Evolutionary conservation across 1,284 basidiomycete genomes (phyloP).

Genomic region (Paramarasmius palmivorus): DNA sequence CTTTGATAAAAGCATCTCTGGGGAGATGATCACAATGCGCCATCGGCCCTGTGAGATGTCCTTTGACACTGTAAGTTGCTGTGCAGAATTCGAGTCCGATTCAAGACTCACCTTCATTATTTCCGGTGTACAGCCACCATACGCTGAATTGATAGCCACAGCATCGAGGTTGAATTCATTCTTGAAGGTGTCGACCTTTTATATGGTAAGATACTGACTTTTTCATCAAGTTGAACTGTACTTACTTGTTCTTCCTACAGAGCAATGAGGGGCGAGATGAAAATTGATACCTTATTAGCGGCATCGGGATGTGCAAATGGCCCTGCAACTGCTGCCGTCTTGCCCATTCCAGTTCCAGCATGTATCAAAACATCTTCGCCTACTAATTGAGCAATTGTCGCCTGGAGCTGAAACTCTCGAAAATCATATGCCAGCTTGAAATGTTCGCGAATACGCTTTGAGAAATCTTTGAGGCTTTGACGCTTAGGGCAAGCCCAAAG

Average conservation of each 20-base stretch:
- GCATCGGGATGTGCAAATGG: background rate
- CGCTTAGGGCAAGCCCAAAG: no score
- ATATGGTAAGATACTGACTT: background rate
- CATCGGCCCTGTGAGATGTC: conserved; percentile 28
- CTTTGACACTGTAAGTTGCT: conserved; percentile 17
- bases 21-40: conserved; percentile 38
- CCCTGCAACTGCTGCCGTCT: background rate
- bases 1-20: conserved; percentile 37
- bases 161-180: conserved; percentile 17
- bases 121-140: conserved; percentile 18
- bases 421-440: background rate
- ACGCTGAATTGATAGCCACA: conserved; percentile 17
- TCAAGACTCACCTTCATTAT: conserved; percentile 16
- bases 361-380: background rate
- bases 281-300: background rate
- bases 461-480: background rate
- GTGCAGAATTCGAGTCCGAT: background rate
- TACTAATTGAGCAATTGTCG: background rate
- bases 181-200: conserved; percentile 17
- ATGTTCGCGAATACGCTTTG: background rate
- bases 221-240: background rate
- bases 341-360: background rate
- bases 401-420: background rate
- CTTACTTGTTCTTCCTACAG: conserved; percentile 40
- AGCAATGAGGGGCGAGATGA: background rate